A percentile compares a stretch with the other conserved stretches of the same genome.
Evolutionary conservation across 176 grass and related monocot genomes (phyloP).

Genomic region (Aegilops longissima): DNA sequence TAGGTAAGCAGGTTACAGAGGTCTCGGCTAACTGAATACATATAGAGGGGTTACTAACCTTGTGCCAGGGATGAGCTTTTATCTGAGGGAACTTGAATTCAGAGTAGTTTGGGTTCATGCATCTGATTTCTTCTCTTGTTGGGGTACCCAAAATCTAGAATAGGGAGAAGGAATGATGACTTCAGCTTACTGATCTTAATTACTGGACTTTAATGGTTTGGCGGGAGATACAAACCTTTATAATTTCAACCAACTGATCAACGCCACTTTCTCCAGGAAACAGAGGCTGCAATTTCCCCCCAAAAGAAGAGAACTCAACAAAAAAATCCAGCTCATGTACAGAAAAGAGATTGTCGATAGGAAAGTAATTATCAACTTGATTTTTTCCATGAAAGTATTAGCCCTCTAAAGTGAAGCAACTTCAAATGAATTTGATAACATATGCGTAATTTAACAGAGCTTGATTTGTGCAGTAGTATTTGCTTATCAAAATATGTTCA

Average conservation of each 20-base stretch:
- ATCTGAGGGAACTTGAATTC: slow-evolving; percentile 97
- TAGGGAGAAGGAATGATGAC: neutral
- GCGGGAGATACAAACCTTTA: slow-evolving; percentile 63
- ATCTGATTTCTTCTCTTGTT: slow-evolving; percentile 96
- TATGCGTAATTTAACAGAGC: neutral
- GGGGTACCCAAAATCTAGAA: slow-evolving; percentile 91
- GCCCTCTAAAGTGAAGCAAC: neutral
- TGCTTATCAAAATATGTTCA: neutral
- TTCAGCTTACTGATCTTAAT: slow-evolving; percentile 15
- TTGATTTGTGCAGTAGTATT: neutral
- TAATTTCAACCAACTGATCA: slow-evolving; percentile 97
- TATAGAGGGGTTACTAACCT: slow-evolving; percentile 48
- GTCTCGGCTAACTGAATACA: neutral
- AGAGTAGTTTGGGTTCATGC: slow-evolving; percentile 92
- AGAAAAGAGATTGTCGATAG: neutral
- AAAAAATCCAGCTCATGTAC: neutral
- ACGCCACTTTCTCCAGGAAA: slow-evolving; percentile 96
- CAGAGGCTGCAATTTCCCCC: slow-evolving; percentile 56
- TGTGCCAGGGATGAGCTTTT: slow-evolving; percentile 98
- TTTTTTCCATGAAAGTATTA: neutral
- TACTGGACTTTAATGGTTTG: neutral
- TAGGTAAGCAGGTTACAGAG: neutral
- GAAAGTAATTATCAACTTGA: neutral
- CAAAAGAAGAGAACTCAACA: neutral
- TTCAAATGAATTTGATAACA: neutral